Conservation (phyloP, 2,329 filamentous ascomycete genomes). For the Neocatenulostroma microsporum region DNA sequence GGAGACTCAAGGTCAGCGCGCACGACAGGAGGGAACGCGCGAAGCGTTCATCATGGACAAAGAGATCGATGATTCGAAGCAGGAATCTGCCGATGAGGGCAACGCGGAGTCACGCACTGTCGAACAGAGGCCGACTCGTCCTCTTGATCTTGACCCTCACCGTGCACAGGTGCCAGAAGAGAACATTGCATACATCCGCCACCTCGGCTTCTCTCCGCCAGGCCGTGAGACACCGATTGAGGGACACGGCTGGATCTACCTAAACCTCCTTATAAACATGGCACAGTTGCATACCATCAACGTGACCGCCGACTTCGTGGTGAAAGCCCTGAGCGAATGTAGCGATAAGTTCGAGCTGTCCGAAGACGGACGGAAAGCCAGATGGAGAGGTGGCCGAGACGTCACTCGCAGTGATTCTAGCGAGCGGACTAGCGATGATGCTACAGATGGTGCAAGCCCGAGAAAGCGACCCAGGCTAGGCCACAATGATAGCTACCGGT, state of each 20-base stretch:
- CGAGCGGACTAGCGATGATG: constrained; percentile 4
- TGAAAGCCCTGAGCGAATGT: constrained; percentile 59
- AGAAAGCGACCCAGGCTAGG: constrained; percentile 25
- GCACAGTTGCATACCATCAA: constrained; percentile 81
- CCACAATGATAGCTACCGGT: constrained; percentile 12
- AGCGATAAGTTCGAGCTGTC: constrained; percentile 73
- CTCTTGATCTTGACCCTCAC: constrained; percentile 68
- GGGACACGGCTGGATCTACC: constrained; percentile 72
- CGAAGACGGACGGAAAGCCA: constrained; percentile 66
- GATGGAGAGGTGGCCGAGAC: constrained; percentile 65
- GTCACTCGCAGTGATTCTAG: constrained; percentile 43
- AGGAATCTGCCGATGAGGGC: constrained; percentile 2
- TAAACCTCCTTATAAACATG: constrained; percentile 72
- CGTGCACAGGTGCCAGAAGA: constrained; percentile 67
- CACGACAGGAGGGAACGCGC: constrained; percentile 35
- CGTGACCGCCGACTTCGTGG: constrained; percentile 70
- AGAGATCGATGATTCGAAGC: constrained; percentile 18
- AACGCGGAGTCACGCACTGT: constrained; percentile 8
- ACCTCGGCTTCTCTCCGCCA: constrained; percentile 60
- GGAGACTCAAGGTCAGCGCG: constrained; percentile 33
- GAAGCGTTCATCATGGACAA: constrained; percentile 40
- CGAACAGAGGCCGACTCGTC: constrained; percentile 70
- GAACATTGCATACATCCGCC: constrained; percentile 72
- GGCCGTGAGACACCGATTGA: constrained; percentile 49
- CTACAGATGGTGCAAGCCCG: constrained; percentile 15